Conservation (phyloP, 2,329 filamentous ascomycete genomes). For the Parafenestella ontariensis region DNA sequence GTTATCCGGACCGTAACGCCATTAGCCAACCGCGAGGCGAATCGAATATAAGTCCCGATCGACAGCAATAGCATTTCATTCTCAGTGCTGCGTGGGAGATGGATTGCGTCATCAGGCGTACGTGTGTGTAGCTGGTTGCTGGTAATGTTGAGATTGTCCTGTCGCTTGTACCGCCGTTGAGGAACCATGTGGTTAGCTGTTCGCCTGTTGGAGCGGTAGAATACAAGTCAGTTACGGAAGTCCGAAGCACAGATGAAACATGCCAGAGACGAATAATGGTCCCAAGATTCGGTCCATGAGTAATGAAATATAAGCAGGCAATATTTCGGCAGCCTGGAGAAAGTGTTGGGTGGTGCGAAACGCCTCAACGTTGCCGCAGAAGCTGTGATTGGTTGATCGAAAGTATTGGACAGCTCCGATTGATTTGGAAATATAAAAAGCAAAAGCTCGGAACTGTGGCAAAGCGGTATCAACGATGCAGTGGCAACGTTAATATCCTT, state of each 20-base stretch:
- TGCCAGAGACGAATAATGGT: slow-evolving; percentile 1
- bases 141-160: neutral
- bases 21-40: slow-evolving; percentile 26
- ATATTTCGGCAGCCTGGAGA: slow-evolving; percentile 4
- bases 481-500: neutral
- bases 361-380: neutral
- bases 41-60: slow-evolving; percentile 1
- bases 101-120: slow-evolving; percentile 7
- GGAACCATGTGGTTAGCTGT: slow-evolving; percentile 5
- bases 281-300: slow-evolving; percentile 2
- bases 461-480: neutral
- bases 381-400: neutral
- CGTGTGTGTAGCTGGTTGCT: neutral
- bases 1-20: slow-evolving; percentile 43
- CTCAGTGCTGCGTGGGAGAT: neutral
- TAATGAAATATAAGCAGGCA: slow-evolving; percentile 1
- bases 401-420: slow-evolving; percentile 1
- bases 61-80: slow-evolving; percentile 6
- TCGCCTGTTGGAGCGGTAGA: neutral
- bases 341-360: neutral
- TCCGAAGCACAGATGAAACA: slow-evolving; percentile 1
- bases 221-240: slow-evolving; percentile 2
- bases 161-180: neutral
- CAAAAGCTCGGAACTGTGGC: neutral
- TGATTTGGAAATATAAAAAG: neutral